phyloP scores from a whole-genome alignment of 176 grass and related monocot species.

The Secale cereale region DNA sequence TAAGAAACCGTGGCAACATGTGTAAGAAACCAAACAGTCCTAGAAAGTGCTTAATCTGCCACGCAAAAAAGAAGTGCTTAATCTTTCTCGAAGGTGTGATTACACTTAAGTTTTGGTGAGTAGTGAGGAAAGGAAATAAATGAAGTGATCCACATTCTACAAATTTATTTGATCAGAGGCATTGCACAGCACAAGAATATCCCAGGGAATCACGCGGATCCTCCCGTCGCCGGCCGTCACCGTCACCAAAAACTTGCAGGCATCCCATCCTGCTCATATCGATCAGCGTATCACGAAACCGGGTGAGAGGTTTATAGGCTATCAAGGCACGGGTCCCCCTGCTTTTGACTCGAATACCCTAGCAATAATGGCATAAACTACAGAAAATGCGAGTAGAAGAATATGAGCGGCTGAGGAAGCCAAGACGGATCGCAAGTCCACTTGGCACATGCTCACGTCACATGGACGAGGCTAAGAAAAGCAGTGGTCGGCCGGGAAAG shows the following conservation, averaged over 20 bases:
- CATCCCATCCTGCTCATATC: not conserved
- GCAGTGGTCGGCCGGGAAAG: conserved; percentile 22
- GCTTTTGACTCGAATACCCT: conserved; percentile 14
- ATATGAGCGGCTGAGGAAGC: not conserved
- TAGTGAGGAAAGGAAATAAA: not conserved
- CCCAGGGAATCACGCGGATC: not conserved
- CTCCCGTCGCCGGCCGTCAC: not conserved
- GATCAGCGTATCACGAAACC: not conserved
- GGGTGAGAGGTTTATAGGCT: not conserved
- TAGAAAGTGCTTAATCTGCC: too few relatives aligned
- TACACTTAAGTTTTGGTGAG: too few relatives aligned
- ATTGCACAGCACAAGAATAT: not conserved
- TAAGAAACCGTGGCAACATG: not conserved
- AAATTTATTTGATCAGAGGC: not conserved
- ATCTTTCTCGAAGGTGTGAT: too few relatives aligned
- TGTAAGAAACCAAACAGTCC: not conserved
- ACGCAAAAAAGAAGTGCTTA: too few relatives aligned
- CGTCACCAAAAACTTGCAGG: not conserved
- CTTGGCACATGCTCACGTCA: not conserved
- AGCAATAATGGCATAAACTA: not conserved
- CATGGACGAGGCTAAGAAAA: not conserved
- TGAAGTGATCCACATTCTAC: not conserved
- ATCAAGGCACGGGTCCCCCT: not conserved
- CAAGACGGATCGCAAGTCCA: conserved; percentile 7
- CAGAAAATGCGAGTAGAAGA: not conserved